Evolutionary conservation across 345 rosid species (phyloP).

Genomic region (Atalantia buxifolia): DNA sequence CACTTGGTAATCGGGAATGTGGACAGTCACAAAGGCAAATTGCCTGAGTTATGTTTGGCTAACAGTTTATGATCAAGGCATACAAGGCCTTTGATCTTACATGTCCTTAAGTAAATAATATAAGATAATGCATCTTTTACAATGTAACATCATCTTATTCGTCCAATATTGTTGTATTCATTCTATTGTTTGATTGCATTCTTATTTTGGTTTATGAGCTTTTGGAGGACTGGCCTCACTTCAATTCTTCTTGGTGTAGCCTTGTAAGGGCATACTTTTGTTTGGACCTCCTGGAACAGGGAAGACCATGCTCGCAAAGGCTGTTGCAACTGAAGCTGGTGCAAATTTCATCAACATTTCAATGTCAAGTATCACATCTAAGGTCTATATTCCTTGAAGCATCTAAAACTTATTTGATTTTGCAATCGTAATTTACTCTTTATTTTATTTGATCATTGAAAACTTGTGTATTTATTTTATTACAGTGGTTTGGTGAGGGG

Average conservation of each 20-base stretch:
- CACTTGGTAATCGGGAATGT: background rate
- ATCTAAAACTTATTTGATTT: constrained; percentile 3
- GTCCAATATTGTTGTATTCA: background rate
- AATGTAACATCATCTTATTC: background rate
- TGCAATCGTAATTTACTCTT: background rate
- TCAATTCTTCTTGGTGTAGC: constrained; percentile 39
- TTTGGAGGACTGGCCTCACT: constrained; percentile 8
- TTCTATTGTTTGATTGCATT: background rate
- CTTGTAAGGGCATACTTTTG: constrained; percentile 87
- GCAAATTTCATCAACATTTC: constrained; percentile 91
- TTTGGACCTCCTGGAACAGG: constrained; percentile 99
- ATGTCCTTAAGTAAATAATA: background rate
- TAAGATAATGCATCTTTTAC: background rate
- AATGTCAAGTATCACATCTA: constrained; percentile 86
- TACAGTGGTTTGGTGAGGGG: constrained; percentile 97
- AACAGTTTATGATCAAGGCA: background rate
- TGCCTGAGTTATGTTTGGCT: background rate
- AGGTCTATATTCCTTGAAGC: constrained; percentile 41
- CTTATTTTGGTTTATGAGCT: background rate
- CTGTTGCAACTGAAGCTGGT: constrained; percentile 98
- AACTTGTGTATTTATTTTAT: constrained; percentile 10
- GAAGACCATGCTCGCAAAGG: constrained; percentile 95
- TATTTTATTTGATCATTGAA: constrained; percentile 1
- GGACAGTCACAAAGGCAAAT: background rate
- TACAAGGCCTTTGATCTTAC: background rate